Evolutionary conservation across 1,284 basidiomycete genomes (phyloP).

Genomic region (Neonothopanus nambi): DNA sequence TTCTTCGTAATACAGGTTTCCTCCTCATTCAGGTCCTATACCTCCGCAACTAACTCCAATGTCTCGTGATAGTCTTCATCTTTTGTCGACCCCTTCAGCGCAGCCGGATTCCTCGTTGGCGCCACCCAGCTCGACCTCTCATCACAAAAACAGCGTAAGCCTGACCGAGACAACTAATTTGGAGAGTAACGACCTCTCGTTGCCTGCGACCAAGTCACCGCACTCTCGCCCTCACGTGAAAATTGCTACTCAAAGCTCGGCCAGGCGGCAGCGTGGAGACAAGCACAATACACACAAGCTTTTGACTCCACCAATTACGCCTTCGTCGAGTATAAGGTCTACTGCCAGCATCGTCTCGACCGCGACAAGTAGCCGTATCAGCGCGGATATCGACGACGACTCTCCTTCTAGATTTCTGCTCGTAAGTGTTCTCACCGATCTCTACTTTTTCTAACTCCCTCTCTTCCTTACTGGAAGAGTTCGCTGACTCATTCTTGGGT

Average conservation of each 20-base stretch:
- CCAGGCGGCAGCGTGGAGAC: conserved; percentile 25
- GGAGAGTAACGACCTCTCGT: not conserved
- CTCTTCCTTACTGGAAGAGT: not conserved
- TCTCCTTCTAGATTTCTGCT: conserved; percentile 45
- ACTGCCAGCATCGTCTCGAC: conserved; percentile 34
- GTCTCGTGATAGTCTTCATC: conserved; percentile 25
- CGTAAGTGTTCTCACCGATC: conserved; percentile 27
- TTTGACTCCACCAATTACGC: conserved; percentile 58
- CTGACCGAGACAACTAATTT: not conserved
- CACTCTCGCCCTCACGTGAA: conserved; percentile 10
- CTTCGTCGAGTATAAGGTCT: conserved; percentile 46
- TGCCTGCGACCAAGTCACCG: conserved; percentile 2
- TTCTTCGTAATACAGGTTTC: conserved; percentile 41
- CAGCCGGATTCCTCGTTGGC: too few relatives aligned
- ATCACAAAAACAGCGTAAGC: conserved; percentile 8
- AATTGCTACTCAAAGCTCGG: conserved; percentile 18
- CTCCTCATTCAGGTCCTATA: conserved; percentile 39
- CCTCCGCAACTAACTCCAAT: conserved; percentile 30
- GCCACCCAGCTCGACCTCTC: too few relatives aligned
- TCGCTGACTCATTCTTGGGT: not conserved
- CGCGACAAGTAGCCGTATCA: conserved; percentile 6
- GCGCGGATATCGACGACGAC: conserved; percentile 21
- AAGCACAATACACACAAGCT: conserved; percentile 34
- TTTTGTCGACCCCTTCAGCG: conserved; percentile 29
- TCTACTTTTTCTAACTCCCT: conserved; percentile 1